Percentiles rank a stretch among this genome's conserved stretches.
Evolutionary conservation across 2,329 filamentous ascomycete species (phyloP).

Genomic region (Microascus cirrosus): DNA sequence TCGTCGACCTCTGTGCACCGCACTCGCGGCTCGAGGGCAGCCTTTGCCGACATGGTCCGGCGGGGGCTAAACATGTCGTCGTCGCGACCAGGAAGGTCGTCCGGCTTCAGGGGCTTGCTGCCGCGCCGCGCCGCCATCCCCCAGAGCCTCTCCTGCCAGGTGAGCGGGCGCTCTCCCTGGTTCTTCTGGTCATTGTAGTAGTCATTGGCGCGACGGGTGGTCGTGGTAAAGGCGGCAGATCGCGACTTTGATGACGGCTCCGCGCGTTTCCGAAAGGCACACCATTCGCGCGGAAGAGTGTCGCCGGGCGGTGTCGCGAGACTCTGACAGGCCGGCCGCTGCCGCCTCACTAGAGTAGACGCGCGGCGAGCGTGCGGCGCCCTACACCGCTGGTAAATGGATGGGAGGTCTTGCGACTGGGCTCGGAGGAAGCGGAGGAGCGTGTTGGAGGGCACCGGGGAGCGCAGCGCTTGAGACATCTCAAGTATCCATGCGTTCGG

Average conservation of each 20-base stretch:
- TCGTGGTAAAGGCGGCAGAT: neutral
- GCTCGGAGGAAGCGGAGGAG: slow-evolving; percentile 64
- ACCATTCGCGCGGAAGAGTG: neutral
- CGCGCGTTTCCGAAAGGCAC: neutral
- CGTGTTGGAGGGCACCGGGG: slow-evolving; percentile 37
- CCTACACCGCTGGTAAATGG: slow-evolving; percentile 26
- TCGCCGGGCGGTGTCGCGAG: neutral
- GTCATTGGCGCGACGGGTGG: slow-evolving; percentile 2
- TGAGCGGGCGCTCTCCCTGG: slow-evolving; percentile 14
- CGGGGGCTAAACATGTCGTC: slow-evolving; percentile 36
- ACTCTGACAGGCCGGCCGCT: neutral
- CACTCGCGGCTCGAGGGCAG: slow-evolving; percentile 72
- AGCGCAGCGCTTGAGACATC: slow-evolving; percentile 32
- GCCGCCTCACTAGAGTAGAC: neutral
- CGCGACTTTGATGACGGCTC: neutral
- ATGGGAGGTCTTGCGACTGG: slow-evolving; percentile 51
- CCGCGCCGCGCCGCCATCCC: slow-evolving; percentile 25
- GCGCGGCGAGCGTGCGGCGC: neutral
- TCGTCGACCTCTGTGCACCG: slow-evolving; percentile 94
- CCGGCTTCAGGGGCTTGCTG: slow-evolving; percentile 34
- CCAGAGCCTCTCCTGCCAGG: slow-evolving; percentile 40
- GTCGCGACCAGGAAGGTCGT: slow-evolving; percentile 46
- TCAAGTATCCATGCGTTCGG: slow-evolving; percentile 10
- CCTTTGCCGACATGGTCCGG: slow-evolving; percentile 61
- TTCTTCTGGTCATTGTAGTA: slow-evolving; percentile 13